A percentile compares a stretch with the other conserved stretches of the same genome.
Evolutionary conservation across 2,329 filamentous ascomycete genomes (phyloP).

Genomic region (Fusarium metavorans): DNA sequence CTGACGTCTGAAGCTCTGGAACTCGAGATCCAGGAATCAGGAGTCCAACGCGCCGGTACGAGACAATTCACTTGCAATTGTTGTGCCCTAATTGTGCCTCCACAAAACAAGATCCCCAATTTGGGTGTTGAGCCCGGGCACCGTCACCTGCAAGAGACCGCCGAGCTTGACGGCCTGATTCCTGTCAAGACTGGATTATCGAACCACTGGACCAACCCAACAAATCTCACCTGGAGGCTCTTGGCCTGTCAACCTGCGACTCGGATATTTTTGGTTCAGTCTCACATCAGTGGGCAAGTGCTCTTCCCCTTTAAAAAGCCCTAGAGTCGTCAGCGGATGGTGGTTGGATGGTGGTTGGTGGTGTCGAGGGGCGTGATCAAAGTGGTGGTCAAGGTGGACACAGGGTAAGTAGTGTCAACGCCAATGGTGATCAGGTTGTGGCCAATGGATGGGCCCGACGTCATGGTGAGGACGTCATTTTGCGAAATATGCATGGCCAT

Average conservation of each 20-base stretch:
- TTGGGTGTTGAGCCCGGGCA: not conserved
- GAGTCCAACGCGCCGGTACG: conserved; percentile 43
- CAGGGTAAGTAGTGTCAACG: conserved; percentile 40
- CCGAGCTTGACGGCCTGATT: not conserved
- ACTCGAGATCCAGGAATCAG: conserved; percentile 35
- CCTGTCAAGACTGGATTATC: not conserved
- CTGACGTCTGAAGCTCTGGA: conserved; percentile 40
- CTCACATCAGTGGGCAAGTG: conserved; percentile 22
- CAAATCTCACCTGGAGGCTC: conserved; percentile 4
- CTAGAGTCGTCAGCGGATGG: conserved; percentile 28
- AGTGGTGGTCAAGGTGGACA: conserved; percentile 38
- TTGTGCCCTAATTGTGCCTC: conserved; percentile 47
- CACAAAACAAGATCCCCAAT: conserved; percentile 35
- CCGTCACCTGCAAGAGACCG: not conserved
- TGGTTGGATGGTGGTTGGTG: conserved; percentile 35
- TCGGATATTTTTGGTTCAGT: conserved; percentile 26
- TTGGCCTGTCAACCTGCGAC: conserved; percentile 11
- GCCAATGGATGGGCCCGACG: conserved; percentile 34
- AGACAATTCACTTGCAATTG: conserved; percentile 39
- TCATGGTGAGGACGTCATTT: conserved; percentile 44
- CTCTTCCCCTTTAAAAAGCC: conserved; percentile 17
- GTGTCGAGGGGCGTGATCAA: conserved; percentile 35
- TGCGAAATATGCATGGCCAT: conserved; percentile 18
- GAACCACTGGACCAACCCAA: not conserved
- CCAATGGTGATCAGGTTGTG: conserved; percentile 34